A percentile compares a stretch with the other conserved stretches of the same genome.
Conservation (phyloP, 2,329 filamentous ascomycete genomes). For the Botrytis medusae region DNA sequence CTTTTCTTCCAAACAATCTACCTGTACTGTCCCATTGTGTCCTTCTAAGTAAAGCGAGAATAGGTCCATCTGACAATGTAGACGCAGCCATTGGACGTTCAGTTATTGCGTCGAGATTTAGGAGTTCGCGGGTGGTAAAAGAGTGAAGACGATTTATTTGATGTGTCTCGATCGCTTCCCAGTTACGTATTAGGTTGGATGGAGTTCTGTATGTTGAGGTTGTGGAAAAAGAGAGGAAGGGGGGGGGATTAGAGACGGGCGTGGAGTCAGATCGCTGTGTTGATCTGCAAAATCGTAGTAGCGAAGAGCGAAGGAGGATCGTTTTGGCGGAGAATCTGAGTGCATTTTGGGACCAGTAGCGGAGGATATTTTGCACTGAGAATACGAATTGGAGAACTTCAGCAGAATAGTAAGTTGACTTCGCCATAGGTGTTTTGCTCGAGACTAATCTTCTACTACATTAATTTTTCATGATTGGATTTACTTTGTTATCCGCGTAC, state of each 20-base stretch:
- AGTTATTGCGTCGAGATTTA: neutral
- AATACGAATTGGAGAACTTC: neutral
- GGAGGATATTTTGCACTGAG: neutral
- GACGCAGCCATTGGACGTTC: neutral
- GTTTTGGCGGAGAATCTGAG: neutral
- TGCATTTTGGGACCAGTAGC: neutral
- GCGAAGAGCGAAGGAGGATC: neutral
- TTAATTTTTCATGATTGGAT: neutral
- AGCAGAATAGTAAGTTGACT: neutral
- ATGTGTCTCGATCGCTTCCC: neutral
- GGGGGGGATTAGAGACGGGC: neutral
- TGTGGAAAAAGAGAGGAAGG: neutral
- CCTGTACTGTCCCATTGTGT: neutral
- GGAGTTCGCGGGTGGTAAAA: neutral
- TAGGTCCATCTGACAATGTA: neutral
- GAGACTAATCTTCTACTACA: neutral
- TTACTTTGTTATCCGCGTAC: neutral
- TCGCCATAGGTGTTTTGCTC: fast-evolving
- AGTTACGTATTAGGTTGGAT: neutral
- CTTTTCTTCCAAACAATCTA: neutral
- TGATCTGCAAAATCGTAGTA: neutral
- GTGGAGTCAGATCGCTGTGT: neutral
- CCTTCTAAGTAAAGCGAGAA: neutral
- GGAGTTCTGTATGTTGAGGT: neutral
- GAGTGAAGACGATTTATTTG: neutral